Evolutionary conservation across 2,329 filamentous ascomycete species (phyloP), one percentile per base, ranked within the genome.

Genomic region (Helotiales sp.): DNA sequence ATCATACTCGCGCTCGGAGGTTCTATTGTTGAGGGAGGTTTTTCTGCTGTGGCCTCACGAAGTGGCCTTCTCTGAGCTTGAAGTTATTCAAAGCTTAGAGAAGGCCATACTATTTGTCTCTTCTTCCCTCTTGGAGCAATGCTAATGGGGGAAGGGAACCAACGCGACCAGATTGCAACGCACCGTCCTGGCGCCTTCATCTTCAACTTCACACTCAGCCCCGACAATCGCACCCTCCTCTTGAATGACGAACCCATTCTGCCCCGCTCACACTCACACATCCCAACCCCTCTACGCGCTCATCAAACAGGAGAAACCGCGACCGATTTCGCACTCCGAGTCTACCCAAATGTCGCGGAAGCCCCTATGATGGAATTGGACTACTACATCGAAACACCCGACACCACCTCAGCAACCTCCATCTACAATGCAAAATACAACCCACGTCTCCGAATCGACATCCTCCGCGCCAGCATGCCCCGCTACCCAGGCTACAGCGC

Each of bases 181-280:
- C 27, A 52, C 5, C 53, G 33, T 46, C 59, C 57, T 38, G 60
- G 57, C 30, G 61, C 58, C 38, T 55, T 66, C 13, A 51, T 65
- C 31, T 59, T 65, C 38, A 62, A 63, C 59, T 62, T 65, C 55
- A 65, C 59, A 24, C 51, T 66, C 44, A 60, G 58, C 33, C 53
- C 53, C 33, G 59, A 66, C 49, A 59, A 60, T 17, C 59, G 38
- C 51, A 62, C 58, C 6, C 57, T 66, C 17, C 54, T 65, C 8
- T 47, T 65, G 27, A 63, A 66, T 52, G 59, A 54, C 22, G 55
- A 62, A 44, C 53, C 60, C 12, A 61, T 66, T 55, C 52, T 65
- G 9, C 61, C 63, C 38, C 57, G 60, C 29, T 49, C 56, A 47
- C 36, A 56, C 42, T 38, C 55, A 36, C 19, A 65, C 40, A 31